phyloP scores from a whole-genome alignment of 441 rosid genomes.

The Aquilaria agallochum region DNA sequence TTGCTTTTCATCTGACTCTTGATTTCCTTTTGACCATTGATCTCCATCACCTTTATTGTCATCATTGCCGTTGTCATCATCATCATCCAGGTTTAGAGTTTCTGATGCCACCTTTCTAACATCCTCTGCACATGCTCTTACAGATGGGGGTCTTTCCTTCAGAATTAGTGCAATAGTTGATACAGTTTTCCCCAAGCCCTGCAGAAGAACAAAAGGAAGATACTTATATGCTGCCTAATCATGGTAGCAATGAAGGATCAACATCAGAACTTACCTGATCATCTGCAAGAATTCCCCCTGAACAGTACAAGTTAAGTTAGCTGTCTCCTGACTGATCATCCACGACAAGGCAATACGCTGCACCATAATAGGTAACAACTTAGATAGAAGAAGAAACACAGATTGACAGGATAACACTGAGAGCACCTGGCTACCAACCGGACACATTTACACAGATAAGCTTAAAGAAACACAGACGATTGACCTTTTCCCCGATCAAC shows the following conservation, averaged over 20 bases:
- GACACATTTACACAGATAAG: background rate
- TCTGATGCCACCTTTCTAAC: constrained; percentile 42
- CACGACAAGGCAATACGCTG: constrained; percentile 93
- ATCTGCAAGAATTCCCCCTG: constrained; percentile 94
- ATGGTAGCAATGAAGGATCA: constrained; percentile 20
- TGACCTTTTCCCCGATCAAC: too few species aligned
- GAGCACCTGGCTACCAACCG: too few species aligned
- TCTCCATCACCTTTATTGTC: constrained; percentile 21
- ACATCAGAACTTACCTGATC: constrained; percentile 58
- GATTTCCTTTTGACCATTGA: constrained; percentile 19
- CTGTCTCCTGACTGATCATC: constrained; percentile 83
- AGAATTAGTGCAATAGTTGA: constrained; percentile 89
- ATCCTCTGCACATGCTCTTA: constrained; percentile 28
- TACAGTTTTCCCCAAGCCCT: constrained; percentile 91
- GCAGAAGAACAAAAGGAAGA: constrained; percentile 15
- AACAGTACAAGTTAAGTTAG: constrained; percentile 51
- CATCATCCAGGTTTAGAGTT: constrained; percentile 65
- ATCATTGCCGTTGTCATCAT: constrained; percentile 40
- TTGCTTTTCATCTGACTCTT: constrained; percentile 22
- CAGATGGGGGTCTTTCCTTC: constrained; percentile 60
- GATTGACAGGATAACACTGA: too few species aligned
- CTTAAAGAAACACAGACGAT: background rate
- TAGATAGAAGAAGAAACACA: background rate
- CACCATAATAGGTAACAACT: constrained; percentile 15
- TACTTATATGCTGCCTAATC: constrained; percentile 2